Conservation (phyloP, 2,329 filamentous ascomycete species). For the Keithomyces neogunnii region DNA sequence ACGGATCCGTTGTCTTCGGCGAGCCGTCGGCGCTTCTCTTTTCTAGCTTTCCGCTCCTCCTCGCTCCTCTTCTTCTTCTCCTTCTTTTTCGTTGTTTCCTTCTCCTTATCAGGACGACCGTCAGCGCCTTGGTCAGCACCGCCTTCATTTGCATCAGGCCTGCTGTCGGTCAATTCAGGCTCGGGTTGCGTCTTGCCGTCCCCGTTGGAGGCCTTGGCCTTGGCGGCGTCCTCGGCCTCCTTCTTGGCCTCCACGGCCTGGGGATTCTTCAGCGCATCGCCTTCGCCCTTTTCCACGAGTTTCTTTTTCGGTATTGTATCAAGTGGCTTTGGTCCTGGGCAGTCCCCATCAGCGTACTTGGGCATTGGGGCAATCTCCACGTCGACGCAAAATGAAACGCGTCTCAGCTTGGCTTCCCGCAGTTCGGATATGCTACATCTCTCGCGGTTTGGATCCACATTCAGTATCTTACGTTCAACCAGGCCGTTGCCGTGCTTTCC, state of each 20-base stretch:
- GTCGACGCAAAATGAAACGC: conserved; percentile 93
- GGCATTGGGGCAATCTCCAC: conserved; percentile 91
- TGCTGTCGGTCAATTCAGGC: conserved; percentile 7
- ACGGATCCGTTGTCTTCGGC: conserved; percentile 83
- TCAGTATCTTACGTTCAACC: conserved; percentile 74
- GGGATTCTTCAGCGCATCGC: conserved; percentile 62
- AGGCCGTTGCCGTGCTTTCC: conserved; percentile 48
- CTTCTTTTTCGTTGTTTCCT: conserved; percentile 60
- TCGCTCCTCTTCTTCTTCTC: conserved; percentile 96
- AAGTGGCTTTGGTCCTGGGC: conserved; percentile 28
- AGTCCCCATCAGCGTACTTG: conserved; percentile 58
- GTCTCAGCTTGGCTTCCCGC: conserved; percentile 69
- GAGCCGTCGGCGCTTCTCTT: conserved; percentile 76
- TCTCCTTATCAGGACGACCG: conserved; percentile 22
- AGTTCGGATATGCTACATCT: conserved; percentile 74
- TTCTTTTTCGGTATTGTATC: conserved; percentile 52
- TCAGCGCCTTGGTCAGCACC: conserved; percentile 10
- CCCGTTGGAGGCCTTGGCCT: not conserved
- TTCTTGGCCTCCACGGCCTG: conserved; percentile 44
- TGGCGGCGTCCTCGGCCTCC: conserved; percentile 23
- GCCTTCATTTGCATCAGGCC: conserved; percentile 17
- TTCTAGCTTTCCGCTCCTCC: conserved; percentile 83
- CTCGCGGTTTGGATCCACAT: conserved; percentile 72
- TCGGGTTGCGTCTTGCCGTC: not conserved
- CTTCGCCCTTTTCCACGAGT: conserved; percentile 62